phyloP scores from a whole-genome alignment of 2,329 filamentous ascomycete genomes.

The Fusarium decemcellulare region DNA sequence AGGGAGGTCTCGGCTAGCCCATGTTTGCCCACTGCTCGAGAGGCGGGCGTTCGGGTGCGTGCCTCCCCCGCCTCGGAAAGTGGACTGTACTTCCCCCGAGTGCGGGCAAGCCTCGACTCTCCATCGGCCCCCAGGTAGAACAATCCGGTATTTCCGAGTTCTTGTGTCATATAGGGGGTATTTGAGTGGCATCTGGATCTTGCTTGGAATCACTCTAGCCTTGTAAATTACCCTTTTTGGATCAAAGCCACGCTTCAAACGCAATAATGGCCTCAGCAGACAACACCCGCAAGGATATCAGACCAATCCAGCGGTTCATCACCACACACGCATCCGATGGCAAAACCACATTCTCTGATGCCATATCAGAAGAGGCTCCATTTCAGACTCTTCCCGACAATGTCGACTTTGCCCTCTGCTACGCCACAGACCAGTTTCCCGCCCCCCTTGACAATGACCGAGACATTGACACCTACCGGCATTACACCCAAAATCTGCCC shows the following conservation, averaged over 20 bases:
- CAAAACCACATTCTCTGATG: slow-evolving; percentile 2
- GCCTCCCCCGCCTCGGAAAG: slow-evolving; percentile 1
- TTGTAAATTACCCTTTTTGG: not conserved
- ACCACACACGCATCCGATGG: slow-evolving; percentile 5
- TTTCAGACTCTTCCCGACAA: slow-evolving; percentile 4
- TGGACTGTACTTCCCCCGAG: not conserved
- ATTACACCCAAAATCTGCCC: slow-evolving; percentile 9
- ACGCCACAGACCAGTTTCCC: slow-evolving; percentile 12
- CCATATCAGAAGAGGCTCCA: not conserved
- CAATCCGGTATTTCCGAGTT: not conserved
- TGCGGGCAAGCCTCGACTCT: not conserved
- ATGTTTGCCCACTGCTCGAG: not conserved
- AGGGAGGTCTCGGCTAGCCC: not conserved
- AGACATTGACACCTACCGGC: not conserved
- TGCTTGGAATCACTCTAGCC: not conserved
- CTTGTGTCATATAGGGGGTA: not conserved
- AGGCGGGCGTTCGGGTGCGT: not conserved
- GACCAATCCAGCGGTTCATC: slow-evolving; percentile 9
- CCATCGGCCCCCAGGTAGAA: not conserved
- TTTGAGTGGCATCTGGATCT: not conserved
- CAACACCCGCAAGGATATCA: slow-evolving; percentile 4
- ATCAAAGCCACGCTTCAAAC: not conserved
- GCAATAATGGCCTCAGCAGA: slow-evolving; percentile 5
- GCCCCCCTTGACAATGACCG: not conserved
- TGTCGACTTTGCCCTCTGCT: slow-evolving; percentile 11